These are phyloP conservation scores for Epicoccum sorghinum DNA, from an alignment of 2,329 filamentous ascomycete species.

Conservation along the genomic window DNA sequence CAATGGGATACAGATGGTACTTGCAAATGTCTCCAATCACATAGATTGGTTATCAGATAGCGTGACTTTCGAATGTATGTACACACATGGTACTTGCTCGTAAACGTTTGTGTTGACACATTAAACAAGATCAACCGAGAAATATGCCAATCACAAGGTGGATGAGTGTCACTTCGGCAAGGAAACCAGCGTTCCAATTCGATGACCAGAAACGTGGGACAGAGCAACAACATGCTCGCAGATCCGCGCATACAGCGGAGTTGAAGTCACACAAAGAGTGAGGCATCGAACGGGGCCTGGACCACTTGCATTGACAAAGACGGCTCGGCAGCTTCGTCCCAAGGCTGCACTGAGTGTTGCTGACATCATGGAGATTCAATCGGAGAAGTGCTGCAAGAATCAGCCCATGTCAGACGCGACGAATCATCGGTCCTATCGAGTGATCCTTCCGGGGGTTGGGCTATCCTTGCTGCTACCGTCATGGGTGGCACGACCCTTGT, in stretches of 20 bases:
- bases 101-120: no score
- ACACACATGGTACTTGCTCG: no score
- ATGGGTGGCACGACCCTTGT: slow-evolving; percentile 39
- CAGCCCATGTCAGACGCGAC: slow-evolving; percentile 43
- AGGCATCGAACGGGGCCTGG: slow-evolving; percentile 25
- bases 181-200: background rate
- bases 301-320: slow-evolving; percentile 5
- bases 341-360: slow-evolving; percentile 27
- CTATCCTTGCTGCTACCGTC: slow-evolving; percentile 37
- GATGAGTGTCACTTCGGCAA: background rate
- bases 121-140: no score
- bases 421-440: slow-evolving; percentile 7
- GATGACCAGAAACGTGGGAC: background rate
- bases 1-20: no score
- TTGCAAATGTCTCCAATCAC: no score
- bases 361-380: slow-evolving; percentile 38
- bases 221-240: slow-evolving; percentile 1
- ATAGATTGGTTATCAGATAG: no score
- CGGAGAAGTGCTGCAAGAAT: slow-evolving; percentile 40
- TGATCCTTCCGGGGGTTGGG: slow-evolving; percentile 33
- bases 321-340: slow-evolving; percentile 6
- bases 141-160: background rate
- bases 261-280: slow-evolving; percentile 14
- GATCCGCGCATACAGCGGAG: background rate
- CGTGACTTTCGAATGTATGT: no score